A percentile compares a stretch with the other conserved stretches of the same genome.
phyloP scores from a whole-genome alignment of 2,329 filamentous ascomycete species.

The Ceratocystis variospora region DNA sequence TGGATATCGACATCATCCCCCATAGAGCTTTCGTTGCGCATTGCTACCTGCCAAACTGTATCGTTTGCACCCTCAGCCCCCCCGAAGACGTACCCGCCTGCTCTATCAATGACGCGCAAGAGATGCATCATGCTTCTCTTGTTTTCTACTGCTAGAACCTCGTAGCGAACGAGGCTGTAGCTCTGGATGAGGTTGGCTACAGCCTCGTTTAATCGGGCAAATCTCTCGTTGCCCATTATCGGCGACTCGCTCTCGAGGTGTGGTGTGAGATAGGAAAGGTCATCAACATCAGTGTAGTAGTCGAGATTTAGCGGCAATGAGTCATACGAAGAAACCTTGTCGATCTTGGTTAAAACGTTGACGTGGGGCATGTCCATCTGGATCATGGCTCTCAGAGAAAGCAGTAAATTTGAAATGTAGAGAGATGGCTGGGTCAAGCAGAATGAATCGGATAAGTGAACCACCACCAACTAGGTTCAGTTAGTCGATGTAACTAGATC shows the following conservation, averaged over 20 bases:
- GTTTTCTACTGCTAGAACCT: slow-evolving; percentile 90
- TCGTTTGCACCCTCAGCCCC: slow-evolving; percentile 85
- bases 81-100: slow-evolving; percentile 86
- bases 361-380: slow-evolving; percentile 95
- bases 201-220: slow-evolving; percentile 69
- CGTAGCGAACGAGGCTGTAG: slow-evolving; percentile 80
- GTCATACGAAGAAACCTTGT: slow-evolving; percentile 76
- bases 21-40: slow-evolving; percentile 59
- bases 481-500: slow-evolving; percentile 23
- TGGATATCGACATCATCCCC: slow-evolving; percentile 84
- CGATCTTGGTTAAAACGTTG: slow-evolving; percentile 95
- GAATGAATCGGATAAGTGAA: slow-evolving; percentile 90
- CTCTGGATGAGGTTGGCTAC: slow-evolving; percentile 77
- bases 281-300: slow-evolving; percentile 94
- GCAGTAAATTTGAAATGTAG: slow-evolving; percentile 85
- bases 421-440: slow-evolving; percentile 85
- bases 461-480: slow-evolving; percentile 62
- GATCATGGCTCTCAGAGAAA: slow-evolving; percentile 90
- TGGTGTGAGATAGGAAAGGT: slow-evolving; percentile 71
- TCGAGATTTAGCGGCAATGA: slow-evolving; percentile 88
- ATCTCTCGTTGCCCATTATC: slow-evolving; percentile 56
- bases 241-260: slow-evolving; percentile 67
- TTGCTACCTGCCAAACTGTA: slow-evolving; percentile 91
- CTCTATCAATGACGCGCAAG: slow-evolving; percentile 76
- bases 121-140: slow-evolving; percentile 94